Base-by-base conservation (phyloP, 2,329 filamentous ascomycete genomes). In the Penicillium griseofulvum region DNA sequence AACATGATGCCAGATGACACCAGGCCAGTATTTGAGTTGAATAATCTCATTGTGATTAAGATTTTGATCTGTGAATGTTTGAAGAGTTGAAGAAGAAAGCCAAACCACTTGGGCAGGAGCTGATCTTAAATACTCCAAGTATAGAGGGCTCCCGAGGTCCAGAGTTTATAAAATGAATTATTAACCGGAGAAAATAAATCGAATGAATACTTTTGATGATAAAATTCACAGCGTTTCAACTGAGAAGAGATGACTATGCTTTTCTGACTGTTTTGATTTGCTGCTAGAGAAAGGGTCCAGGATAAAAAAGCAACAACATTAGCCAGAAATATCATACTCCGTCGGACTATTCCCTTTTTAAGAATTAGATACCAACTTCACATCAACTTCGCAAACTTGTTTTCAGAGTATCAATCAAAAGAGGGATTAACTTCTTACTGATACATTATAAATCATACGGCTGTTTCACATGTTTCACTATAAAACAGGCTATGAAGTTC, bases 401-500 rank as follows among this genome's bases (percentile, higher is more conserved):
- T 1, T 29, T 48, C 45, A 49, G 24, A 48, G 12, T 49, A 26
- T n/a, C n/a, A 33, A 48, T n/a, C 2, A 1, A 29, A 29, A 4
- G 24, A 38, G 2, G 16, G 24, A 8, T 22, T 43, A 6, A 28
- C 6, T 49, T 9, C 6, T 26, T 19, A 38, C 24, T 38, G 12
- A 22, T 12, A 19, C n/a, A 29, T 49, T 6, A 19, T 38, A 1
- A 19, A 19, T 48, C 1, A n/a, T 19, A 29, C 0, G 4, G n/a
- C 2, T 38, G 46, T 49, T 49, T 38, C 46, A 49, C 33, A 22
- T 38, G 46, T 49, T 49, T 38, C 46, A 49, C 33, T 29, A 29
- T 29, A 19, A 5, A 26, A 38, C 24, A 29, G 14, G 16, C 22
- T 22, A 22, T 22, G 3, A 22, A 22, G 22, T 22, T 22, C 22